Conservation (phyloP, 331 rosid genomes). For the Dryas integrifolia region DNA sequence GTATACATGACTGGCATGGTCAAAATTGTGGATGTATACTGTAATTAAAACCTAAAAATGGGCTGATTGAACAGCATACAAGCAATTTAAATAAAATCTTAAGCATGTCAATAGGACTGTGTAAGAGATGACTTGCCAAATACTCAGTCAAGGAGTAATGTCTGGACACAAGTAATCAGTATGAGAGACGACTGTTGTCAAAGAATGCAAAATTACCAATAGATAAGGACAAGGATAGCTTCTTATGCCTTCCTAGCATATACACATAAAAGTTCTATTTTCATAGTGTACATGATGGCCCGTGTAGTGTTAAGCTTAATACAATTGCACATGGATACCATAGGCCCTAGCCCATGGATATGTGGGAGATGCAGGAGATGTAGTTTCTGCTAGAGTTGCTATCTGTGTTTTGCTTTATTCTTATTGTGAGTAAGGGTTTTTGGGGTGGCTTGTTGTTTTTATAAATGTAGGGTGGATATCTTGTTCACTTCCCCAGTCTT, state of each 20-base stretch:
- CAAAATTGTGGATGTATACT: not conserved
- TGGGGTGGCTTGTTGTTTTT: no score
- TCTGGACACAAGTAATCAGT: no score
- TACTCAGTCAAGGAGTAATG: not conserved
- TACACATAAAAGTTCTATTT: not conserved
- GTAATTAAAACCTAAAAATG: not conserved
- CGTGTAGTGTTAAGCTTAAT: not conserved
- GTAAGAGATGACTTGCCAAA: not conserved
- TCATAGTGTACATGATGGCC: not conserved
- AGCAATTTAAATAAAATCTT: not conserved
- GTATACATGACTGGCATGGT: not conserved
- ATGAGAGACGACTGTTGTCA: not conserved
- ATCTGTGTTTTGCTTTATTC: no score
- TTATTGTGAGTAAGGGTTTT: no score
- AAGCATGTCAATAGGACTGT: not conserved
- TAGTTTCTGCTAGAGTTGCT: no score
- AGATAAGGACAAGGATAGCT: not conserved
- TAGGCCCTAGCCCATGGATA: no score
- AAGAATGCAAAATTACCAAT: not conserved
- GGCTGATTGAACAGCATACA: not conserved
- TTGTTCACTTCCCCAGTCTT: no score
- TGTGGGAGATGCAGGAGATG: no score
- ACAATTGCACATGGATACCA: not conserved
- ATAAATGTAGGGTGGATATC: no score
- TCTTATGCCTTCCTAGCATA: slow-evolving; percentile 3